Evolutionary conservation across 129 eudicot genomes (phyloP).

Genomic region (Ambrosia trifida): DNA sequence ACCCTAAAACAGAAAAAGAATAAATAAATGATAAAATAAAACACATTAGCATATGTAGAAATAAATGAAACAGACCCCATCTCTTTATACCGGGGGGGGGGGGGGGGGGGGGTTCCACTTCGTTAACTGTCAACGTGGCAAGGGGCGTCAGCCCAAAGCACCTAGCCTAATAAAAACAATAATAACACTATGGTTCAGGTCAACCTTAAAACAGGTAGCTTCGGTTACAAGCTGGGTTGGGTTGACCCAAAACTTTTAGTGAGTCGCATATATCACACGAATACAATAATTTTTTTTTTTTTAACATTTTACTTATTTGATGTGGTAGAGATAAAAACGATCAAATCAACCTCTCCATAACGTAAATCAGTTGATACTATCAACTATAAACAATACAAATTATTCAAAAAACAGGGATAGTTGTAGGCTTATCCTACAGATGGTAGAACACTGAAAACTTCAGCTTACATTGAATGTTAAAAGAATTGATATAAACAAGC

Average conservation of each 20-base stretch:
- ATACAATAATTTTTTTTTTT: background rate
- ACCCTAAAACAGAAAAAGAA: conserved; percentile 52
- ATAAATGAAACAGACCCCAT: too few relatives aligned
- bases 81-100: too few relatives aligned
- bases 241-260: background rate
- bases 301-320: background rate
- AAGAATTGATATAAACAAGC: background rate
- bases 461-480: conserved; percentile 1
- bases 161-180: too few relatives aligned
- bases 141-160: too few relatives aligned
- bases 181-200: background rate
- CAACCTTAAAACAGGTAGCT: background rate
- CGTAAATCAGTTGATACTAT: background rate
- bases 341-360: background rate
- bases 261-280: background rate
- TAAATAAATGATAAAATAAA: background rate
- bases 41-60: too few relatives aligned
- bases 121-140: too few relatives aligned
- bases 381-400: background rate
- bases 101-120: too few relatives aligned
- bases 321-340: background rate
- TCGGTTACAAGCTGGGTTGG: background rate
- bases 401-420: background rate
- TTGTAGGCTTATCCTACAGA: background rate
- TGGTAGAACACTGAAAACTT: background rate